Evolutionary conservation across 2,329 filamentous ascomycete species (phyloP).

Genomic region (Alternaria sp.): DNA sequence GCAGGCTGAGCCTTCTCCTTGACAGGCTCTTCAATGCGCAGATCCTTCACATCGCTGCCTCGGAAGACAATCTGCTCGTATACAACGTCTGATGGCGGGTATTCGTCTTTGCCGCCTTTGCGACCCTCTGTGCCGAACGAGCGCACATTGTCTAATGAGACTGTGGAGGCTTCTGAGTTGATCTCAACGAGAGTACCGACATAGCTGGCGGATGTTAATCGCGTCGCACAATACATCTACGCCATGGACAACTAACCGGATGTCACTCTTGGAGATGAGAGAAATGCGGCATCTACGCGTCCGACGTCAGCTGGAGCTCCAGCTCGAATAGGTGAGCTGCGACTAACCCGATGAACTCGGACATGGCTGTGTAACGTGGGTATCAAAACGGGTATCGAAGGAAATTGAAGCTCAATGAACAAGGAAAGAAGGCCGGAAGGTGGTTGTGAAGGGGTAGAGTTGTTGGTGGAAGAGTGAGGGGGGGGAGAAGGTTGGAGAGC

Average conservation of each 20-base stretch:
- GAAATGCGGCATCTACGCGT: constrained; percentile 83
- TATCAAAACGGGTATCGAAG: constrained; percentile 38
- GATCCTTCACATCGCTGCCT: constrained; percentile 97
- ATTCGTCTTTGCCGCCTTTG: constrained; percentile 80
- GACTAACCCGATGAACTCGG: constrained; percentile 68
- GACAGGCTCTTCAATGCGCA: constrained; percentile 87
- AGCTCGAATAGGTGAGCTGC: constrained; percentile 44
- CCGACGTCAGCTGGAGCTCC: constrained; percentile 49
- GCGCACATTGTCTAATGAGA: constrained; percentile 94
- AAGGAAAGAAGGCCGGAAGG: constrained; percentile 32
- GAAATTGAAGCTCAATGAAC: constrained; percentile 31
- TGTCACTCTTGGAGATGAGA: constrained; percentile 96
- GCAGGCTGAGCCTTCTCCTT: constrained; percentile 75
- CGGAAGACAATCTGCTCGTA: constrained; percentile 99
- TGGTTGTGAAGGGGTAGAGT: constrained; percentile 29
- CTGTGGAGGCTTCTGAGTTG: constrained; percentile 95
- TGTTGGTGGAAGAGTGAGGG: constrained; percentile 23
- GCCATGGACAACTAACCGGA: constrained; percentile 71
- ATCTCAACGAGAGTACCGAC: constrained; percentile 96
- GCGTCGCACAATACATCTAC: constrained; percentile 26
- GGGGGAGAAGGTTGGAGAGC: constrained; percentile 22
- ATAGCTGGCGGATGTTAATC: constrained; percentile 68
- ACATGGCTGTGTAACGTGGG: constrained; percentile 57
- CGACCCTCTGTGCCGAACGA: constrained; percentile 95
- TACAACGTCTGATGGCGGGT: constrained; percentile 82